A percentile compares a stretch with the other conserved stretches of the same genome.
These are phyloP conservation scores for Trichocladium uniseriatum DNA, from an alignment of 495 filamentous ascomycete genomes.

Conservation along the genomic window DNA sequence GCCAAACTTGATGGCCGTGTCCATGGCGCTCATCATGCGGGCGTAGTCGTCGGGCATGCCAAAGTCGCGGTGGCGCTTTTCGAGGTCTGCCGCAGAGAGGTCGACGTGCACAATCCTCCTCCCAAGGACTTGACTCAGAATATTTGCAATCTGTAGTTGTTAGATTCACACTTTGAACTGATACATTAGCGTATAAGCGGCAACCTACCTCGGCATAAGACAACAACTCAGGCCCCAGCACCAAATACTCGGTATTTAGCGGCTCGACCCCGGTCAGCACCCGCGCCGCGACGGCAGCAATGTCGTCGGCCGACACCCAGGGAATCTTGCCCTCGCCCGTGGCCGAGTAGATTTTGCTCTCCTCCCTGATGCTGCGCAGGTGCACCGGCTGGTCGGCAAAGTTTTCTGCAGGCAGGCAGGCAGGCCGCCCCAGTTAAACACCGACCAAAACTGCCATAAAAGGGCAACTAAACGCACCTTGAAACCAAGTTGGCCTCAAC, in stretches of 20 bases:
- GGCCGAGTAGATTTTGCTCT: slow-evolving; percentile 38
- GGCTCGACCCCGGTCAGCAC: slow-evolving; percentile 32
- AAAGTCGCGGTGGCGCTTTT: slow-evolving; percentile 10
- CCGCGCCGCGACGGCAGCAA: slow-evolving; percentile 38
- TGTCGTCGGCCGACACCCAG: slow-evolving; percentile 40
- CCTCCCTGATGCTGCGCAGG: slow-evolving; percentile 28
- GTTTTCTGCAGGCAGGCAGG: slow-evolving; percentile 20
- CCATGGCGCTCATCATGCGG: slow-evolving; percentile 26
- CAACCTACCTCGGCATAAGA: slow-evolving; percentile 38
- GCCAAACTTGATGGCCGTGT: slow-evolving; percentile 28
- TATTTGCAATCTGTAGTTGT: slow-evolving; percentile 31
- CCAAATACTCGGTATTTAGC: slow-evolving; percentile 35
- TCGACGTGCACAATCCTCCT: slow-evolving; percentile 38
- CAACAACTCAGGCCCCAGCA: slow-evolving; percentile 40
- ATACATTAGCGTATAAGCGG: background rate
- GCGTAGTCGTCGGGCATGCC: slow-evolving; percentile 33
- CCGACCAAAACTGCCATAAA: background rate
- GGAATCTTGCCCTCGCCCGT: slow-evolving; percentile 36
- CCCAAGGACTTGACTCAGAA: slow-evolving; percentile 30
- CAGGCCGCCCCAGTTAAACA: too few species aligned
- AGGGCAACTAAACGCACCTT: slow-evolving; percentile 22
- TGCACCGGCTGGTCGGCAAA: slow-evolving; percentile 24
- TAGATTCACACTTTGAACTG: too few species aligned
- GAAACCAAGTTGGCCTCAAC: slow-evolving; percentile 39
- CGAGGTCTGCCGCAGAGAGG: slow-evolving; percentile 26